Evolutionary conservation across 129 eudicot genomes (phyloP).

Genomic region (Oenanthe sinensis): DNA sequence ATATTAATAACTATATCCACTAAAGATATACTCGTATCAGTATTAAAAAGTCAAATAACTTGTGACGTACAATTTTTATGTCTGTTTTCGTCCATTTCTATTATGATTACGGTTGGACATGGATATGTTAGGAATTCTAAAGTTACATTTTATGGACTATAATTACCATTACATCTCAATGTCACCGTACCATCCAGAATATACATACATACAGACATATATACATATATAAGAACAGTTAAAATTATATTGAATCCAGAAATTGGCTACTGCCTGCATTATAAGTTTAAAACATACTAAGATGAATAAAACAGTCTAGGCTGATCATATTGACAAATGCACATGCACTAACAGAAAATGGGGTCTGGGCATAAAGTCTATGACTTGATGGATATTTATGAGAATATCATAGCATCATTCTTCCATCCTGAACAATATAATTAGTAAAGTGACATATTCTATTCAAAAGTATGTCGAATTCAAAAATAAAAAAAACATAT

Average conservation of each 20-base stretch:
- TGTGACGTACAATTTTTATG: background rate
- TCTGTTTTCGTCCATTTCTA: background rate
- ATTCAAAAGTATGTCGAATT: background rate
- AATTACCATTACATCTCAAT: background rate
- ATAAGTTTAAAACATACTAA: background rate
- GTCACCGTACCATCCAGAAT: background rate
- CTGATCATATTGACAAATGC: background rate
- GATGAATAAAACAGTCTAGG: background rate
- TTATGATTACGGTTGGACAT: background rate
- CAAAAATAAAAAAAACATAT: constrained; percentile 8
- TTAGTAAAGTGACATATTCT: background rate
- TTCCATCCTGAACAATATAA: background rate
- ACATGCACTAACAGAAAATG: background rate
- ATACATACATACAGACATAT: background rate
- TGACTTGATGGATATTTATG: background rate
- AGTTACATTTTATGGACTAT: background rate
- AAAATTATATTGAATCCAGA: background rate
- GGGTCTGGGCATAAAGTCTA: background rate
- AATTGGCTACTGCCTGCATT: background rate
- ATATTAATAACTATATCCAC: no score
- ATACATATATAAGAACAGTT: background rate
- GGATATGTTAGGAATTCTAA: background rate
- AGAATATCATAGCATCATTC: constrained; percentile 4
- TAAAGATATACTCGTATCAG: no score
- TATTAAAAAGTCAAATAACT: background rate